These are phyloP conservation scores for Nitzschia sp. DNA, from an alignment of 108 stramenopile genomes.

Conservation along the genomic window DNA sequence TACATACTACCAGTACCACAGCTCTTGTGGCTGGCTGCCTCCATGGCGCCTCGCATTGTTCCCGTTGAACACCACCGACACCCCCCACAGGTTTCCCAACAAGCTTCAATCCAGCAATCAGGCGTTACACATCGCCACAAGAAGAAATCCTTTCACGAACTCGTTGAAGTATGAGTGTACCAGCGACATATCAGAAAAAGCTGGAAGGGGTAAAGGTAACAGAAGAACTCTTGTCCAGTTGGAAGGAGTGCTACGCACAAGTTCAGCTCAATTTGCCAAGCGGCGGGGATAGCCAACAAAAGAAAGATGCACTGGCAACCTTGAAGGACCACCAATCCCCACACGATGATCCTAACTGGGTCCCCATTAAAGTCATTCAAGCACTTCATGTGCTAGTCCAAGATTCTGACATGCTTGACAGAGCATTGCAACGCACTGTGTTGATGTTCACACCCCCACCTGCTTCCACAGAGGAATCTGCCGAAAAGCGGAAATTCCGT, in stretches of 20 bases:
- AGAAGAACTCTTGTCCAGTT: conserved; percentile 1
- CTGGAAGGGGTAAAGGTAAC: conserved; percentile 12
- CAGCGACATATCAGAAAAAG: conserved; percentile 8
- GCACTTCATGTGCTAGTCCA: conserved; percentile 6
- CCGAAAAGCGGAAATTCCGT: conserved; percentile 31
- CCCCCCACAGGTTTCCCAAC: no score
- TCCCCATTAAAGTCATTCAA: conserved; percentile 7
- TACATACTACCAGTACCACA: no score
- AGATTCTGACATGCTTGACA: conserved; percentile 12
- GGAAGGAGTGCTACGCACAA: conserved; percentile 9
- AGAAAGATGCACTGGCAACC: conserved; percentile 1
- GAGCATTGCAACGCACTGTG: conserved; percentile 21
- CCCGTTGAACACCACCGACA: no score
- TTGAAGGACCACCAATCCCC: not conserved
- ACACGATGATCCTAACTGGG: not conserved
- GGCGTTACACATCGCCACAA: no score
- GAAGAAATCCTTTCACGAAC: no score
- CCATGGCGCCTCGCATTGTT: no score
- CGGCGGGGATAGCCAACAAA: not conserved
- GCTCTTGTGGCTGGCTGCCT: no score
- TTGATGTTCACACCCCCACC: conserved; percentile 38
- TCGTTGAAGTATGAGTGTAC: no score
- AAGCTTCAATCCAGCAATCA: no score
- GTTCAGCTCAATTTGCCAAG: not conserved
- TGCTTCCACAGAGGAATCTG: conserved; percentile 11